Conservation (phyloP, 371 early-diverging fungal genomes). For the Smittium culicis region DNA sequence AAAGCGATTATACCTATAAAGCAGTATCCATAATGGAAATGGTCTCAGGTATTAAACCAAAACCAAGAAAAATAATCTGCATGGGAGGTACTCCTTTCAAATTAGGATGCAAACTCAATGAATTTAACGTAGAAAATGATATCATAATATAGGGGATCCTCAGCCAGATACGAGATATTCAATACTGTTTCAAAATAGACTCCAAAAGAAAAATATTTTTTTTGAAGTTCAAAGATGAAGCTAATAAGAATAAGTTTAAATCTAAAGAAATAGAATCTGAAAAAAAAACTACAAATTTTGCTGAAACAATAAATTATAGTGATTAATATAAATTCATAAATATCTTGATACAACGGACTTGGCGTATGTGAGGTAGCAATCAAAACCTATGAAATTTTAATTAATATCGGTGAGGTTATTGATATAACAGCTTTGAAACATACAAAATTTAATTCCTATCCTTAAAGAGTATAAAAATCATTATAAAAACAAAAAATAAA, state of each 20-base stretch:
- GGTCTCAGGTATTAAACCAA: neutral
- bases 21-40: neutral
- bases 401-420: neutral
- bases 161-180: too few species aligned
- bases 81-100: neutral
- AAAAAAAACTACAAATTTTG: neutral
- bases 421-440: neutral
- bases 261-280: neutral
- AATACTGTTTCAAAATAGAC: neutral
- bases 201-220: neutral
- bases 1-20: neutral
- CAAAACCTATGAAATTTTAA: neutral
- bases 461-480: neutral
- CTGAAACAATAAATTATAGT: neutral
- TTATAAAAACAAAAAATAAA: neutral
- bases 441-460: neutral
- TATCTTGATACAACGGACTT: neutral
- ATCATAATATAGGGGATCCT: too few species aligned
- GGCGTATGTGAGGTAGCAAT: neutral
- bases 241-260: neutral
- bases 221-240: neutral
- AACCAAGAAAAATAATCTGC: neutral
- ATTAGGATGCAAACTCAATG: neutral
- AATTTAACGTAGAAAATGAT: neutral
- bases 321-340: neutral